Base-by-base conservation (phyloP, 768 basidiomycete genomes). In the Rhizopogon roseolus region DNA sequence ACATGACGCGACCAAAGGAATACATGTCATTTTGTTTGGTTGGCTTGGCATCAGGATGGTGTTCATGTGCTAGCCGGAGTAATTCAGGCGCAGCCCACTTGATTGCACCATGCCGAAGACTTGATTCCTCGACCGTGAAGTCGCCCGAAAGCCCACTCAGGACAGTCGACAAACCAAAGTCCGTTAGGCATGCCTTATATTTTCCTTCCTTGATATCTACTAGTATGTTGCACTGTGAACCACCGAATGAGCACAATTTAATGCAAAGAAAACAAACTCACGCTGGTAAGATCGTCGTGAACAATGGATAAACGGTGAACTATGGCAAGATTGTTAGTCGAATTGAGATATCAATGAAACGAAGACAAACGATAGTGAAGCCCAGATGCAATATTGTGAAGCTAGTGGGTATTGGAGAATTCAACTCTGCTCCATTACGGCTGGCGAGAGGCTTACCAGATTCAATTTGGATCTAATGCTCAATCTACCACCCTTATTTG, bases 141-240 rank as follows among this genome's bases (percentile, higher is more conserved):
- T 63, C 57, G 28, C 68, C 61, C 6, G 25, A 52, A 50, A 69
- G 60, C 49, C 73, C 71, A 14, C 63, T 62, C 10, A 71, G 62
- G 46, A 76, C 68, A 40, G 58, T 73, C 25, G 75, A 76, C 13
- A 77, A 58, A 1, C 78, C 78, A 42, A 80, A 80, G 51, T 79
- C 78, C 36, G 71, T 68, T 6, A 80, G 57, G 8, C 70, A 67
- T 0, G 71, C 76, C 19, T 66, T 69, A 22, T 69, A 57, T 6
- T 58, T 39, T n/a, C 27, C 42, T 1, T 32, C 45, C 29, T 46
- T 46, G 29, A 46, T 13, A 13, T 58, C 56, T 2, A 64, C 13
- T 13, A 64, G 49, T 1, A 64, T 48, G 1, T 65, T 62, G 2
- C 52, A 64, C 62, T 65, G 43, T 0, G 14, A 6, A 19, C 19